Evolutionary conservation across 2,329 filamentous ascomycete genomes (phyloP).

Genomic region (Fusarium sp.): DNA sequence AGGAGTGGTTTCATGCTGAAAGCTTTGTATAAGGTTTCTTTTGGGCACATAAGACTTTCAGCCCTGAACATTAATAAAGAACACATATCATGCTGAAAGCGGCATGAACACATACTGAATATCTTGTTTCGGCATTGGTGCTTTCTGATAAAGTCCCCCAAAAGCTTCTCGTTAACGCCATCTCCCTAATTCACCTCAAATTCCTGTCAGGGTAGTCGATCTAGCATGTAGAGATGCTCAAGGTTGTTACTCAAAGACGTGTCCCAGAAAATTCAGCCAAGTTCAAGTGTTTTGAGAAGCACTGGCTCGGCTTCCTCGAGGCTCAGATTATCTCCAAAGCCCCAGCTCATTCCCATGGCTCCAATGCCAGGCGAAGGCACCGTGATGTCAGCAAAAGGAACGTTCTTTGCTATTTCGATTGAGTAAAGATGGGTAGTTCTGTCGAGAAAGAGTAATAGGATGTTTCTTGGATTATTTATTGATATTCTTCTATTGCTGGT

Average conservation of each 20-base stretch:
- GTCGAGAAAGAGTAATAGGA: too few relatives aligned
- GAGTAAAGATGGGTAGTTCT: too few relatives aligned
- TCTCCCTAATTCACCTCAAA: constrained; percentile 5
- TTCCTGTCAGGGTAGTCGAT: background rate
- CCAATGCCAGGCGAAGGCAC: constrained; percentile 15
- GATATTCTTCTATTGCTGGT: too few relatives aligned
- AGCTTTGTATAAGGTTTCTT: too few relatives aligned
- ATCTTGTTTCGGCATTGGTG: constrained; percentile 14
- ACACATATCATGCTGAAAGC: too few relatives aligned
- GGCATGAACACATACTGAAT: background rate
- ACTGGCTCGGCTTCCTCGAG: constrained; percentile 17
- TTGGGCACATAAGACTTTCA: too few relatives aligned
- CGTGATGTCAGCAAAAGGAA: background rate
- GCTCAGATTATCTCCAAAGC: background rate
- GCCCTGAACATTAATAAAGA: too few relatives aligned
- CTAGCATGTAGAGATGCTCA: too few relatives aligned
- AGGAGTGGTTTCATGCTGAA: background rate
- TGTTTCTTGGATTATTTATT: too few relatives aligned
- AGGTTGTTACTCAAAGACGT: constrained; percentile 4
- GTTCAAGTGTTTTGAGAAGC: constrained; percentile 5
- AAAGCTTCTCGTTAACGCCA: constrained; percentile 12
- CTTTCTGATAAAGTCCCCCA: constrained; percentile 21
- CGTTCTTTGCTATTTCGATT: background rate
- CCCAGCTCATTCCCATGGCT: constrained; percentile 11
- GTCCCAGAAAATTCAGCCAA: constrained; percentile 19